Evolutionary conservation across 805 yeast genomes (phyloP).

Genomic region (Saturnispora halmiae): DNA sequence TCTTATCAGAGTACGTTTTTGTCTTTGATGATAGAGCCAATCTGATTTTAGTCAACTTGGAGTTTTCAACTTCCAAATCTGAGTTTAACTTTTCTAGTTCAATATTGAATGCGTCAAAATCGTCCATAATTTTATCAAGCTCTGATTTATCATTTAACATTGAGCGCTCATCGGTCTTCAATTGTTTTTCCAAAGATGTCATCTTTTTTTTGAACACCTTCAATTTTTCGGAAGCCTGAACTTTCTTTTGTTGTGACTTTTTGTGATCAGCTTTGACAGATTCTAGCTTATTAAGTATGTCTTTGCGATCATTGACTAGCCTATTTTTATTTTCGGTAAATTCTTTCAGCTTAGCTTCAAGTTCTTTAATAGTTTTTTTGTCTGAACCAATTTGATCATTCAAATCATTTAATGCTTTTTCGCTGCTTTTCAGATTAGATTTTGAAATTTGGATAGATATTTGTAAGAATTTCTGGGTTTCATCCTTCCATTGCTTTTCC

Average conservation of each 20-base stretch:
- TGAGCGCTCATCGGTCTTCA: slow-evolving; percentile 38
- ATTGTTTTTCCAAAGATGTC: slow-evolving; percentile 48
- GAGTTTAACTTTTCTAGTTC: slow-evolving; percentile 39
- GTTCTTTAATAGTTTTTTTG: slow-evolving; percentile 22
- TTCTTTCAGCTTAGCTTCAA: slow-evolving; percentile 27
- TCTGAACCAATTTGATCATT: slow-evolving; percentile 10
- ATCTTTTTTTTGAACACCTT: slow-evolving; percentile 55
- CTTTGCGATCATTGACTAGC: slow-evolving; percentile 23
- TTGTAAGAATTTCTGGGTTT: slow-evolving; percentile 51
- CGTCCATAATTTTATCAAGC: slow-evolving; percentile 36
- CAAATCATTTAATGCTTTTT: slow-evolving; percentile 12
- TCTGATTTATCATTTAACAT: slow-evolving; percentile 38
- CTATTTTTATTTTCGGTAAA: slow-evolving; percentile 30
- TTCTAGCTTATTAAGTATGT: slow-evolving; percentile 19
- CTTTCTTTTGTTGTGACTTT: slow-evolving; percentile 46
- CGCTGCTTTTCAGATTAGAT: slow-evolving; percentile 32
- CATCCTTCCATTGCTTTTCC: slow-evolving; percentile 51
- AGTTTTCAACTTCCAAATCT: slow-evolving; percentile 44
- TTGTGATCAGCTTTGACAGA: slow-evolving; percentile 29
- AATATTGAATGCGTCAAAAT: slow-evolving; percentile 34
- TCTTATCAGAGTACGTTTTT: slow-evolving; percentile 51
- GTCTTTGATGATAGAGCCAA: slow-evolving; percentile 66
- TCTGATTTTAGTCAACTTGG: slow-evolving; percentile 53
- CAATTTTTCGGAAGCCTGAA: slow-evolving; percentile 65
- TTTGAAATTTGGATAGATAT: slow-evolving; percentile 34